phyloP scores from a whole-genome alignment of 2,329 filamentous ascomycete genomes.

The Clarireedia paspali region DNA sequence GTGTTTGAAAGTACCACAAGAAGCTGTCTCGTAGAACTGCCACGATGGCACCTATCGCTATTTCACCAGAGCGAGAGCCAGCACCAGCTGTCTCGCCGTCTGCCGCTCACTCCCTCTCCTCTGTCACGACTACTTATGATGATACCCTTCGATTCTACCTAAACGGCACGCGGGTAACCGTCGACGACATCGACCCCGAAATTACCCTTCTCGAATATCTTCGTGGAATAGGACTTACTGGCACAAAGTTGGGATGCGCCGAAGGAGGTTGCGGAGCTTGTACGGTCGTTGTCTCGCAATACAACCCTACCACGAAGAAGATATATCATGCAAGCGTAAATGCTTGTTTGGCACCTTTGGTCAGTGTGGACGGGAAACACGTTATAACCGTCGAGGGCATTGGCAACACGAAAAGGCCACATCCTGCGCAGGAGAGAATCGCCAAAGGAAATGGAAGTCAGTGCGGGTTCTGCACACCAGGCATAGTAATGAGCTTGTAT shows the following conservation, averaged over 20 bases:
- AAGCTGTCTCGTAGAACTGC: neutral
- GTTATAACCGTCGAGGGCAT: constrained; percentile 97
- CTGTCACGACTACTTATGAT: constrained; percentile 70
- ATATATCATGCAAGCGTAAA: constrained; percentile 97
- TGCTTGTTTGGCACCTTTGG: constrained; percentile 85
- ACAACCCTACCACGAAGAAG: constrained; percentile 75
- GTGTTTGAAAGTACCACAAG: too few relatives aligned
- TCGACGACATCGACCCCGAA: constrained; percentile 86
- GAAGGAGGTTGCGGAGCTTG: constrained; percentile 96
- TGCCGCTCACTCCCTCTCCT: constrained; percentile 37
- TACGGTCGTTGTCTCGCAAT: constrained; percentile 89
- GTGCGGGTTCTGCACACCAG: constrained; percentile 89
- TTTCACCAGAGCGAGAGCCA: constrained; percentile 42
- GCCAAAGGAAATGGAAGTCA: constrained; percentile 89
- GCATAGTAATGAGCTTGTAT: constrained; percentile 97
- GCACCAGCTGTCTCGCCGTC: constrained; percentile 28
- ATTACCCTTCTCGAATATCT: constrained; percentile 89
- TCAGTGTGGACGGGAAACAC: constrained; percentile 94
- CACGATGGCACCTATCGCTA: constrained; percentile 49
- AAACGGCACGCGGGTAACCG: constrained; percentile 81
- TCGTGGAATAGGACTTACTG: constrained; percentile 84
- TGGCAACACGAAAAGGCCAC: constrained; percentile 76
- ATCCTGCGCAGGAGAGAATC: constrained; percentile 85
- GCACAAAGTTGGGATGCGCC: constrained; percentile 92
- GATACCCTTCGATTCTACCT: constrained; percentile 89